Evolutionary conservation across 2,329 filamentous ascomycete species (phyloP), one percentile per base, ranked within the genome.

Genomic region (Xylariomycetidae sp.): DNA sequence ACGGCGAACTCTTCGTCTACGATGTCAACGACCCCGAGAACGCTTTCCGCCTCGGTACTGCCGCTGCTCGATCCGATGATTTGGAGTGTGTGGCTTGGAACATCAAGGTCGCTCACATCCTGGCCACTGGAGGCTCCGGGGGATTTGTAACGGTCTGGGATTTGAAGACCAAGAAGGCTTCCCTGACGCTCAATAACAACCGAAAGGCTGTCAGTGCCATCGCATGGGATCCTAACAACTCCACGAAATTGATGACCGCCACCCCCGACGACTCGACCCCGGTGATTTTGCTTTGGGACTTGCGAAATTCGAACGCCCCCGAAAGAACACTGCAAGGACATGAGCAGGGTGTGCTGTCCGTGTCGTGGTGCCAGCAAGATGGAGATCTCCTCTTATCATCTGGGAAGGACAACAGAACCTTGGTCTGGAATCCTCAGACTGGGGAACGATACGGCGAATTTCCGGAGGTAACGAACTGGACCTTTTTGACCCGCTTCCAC

Each of bases 91-190:
- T 98, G 40, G 90, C 95, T 49, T 98, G 93, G 93, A 98, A 98
- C 64, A 89, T 88, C 56, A 96, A 94, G 66, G 90, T 96, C 25
- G 79, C 90, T 10, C 90, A 98, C 57, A 98, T 98, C 57, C 67
- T 98, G 48, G 92, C 90, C 13, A 96, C 90, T 8, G 92, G 92
- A 46, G 90, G 89, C 56, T 84, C 79, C 42, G 89, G 88, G 31
- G 92, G 92, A 4, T 94, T 96, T 53, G 89, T 96, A 22, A 96
- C 92, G 2, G 90, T 98, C 13, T 98, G 92, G 92, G 92, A 98
- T 64, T 74, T 96, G 45, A 95, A 95, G 70, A 88, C 86, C 10
- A 96, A 95, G 75, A 95, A 95, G 66, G 88, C 95, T 49, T 95
- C 89, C 35, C 68, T 98, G 61, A 95, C 89, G 22, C 70, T 98